These are phyloP conservation scores for Psilocybe azurescens DNA, from an alignment of 768 basidiomycete genomes.

Conservation along the genomic window DNA sequence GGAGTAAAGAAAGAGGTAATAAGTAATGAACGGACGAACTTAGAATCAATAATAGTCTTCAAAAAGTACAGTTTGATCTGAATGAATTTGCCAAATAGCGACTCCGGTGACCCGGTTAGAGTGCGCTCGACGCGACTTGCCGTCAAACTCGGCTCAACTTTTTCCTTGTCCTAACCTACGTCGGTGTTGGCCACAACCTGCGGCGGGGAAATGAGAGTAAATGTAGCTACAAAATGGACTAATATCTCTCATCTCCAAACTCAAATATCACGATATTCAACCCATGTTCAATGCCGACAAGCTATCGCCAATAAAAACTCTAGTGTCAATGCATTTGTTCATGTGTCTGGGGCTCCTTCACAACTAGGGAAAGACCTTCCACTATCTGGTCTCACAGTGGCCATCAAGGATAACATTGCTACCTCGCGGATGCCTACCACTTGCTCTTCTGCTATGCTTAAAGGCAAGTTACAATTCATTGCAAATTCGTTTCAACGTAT, in stretches of 20 bases:
- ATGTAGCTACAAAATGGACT: constrained; percentile 20
- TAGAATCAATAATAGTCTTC: not conserved
- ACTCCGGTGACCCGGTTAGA: not conserved
- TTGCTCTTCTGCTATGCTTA: constrained; percentile 80
- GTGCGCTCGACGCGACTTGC: not conserved
- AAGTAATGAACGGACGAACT: not conserved
- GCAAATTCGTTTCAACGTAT: not conserved
- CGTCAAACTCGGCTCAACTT: not conserved
- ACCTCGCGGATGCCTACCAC: constrained; percentile 67
- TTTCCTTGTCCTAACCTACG: not conserved
- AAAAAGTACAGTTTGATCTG: constrained; percentile 20
- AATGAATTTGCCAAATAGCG: constrained; percentile 19
- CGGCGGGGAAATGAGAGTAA: constrained; percentile 21
- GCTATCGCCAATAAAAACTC: constrained; percentile 42
- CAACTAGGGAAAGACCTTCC: constrained; percentile 20
- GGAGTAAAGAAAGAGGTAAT: not conserved
- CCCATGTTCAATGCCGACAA: constrained; percentile 30
- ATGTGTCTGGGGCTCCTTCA: constrained; percentile 25
- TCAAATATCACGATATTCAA: constrained; percentile 9
- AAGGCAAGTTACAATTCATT: constrained; percentile 42
- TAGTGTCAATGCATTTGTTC: constrained; percentile 62
- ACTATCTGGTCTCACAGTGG: constrained; percentile 56
- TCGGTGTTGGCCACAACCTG: not conserved
- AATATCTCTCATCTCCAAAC: constrained; percentile 3
- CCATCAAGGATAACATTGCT: constrained; percentile 89